A percentile compares a stretch with the other conserved stretches of the same genome.
Conservation (phyloP, 441 rosid genomes). For the Omphalea diandra region DNA sequence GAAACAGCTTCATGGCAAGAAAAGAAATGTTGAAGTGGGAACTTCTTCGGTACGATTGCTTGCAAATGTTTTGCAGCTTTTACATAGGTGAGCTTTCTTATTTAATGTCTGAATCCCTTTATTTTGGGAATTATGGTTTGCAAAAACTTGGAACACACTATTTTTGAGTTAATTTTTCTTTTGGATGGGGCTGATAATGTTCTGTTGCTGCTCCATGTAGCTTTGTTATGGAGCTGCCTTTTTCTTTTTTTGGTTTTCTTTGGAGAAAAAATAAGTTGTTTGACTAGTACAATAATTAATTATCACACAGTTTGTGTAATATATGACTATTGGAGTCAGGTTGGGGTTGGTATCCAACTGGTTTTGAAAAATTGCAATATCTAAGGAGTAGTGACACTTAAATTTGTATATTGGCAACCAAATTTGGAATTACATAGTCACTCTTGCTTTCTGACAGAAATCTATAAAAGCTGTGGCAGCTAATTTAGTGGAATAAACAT, state of each 20-base stretch:
- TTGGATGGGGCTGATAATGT: not conserved
- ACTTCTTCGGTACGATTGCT: slow-evolving; percentile 49
- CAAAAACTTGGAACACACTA: not conserved
- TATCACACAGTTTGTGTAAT: too few relatives aligned
- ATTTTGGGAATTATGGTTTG: not conserved
- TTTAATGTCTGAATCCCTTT: not conserved
- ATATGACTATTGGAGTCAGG: too few relatives aligned
- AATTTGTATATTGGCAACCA: too few relatives aligned
- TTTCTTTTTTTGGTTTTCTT: not conserved
- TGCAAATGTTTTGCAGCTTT: slow-evolving; percentile 55
- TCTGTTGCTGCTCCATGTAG: not conserved
- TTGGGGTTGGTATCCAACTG: too few relatives aligned
- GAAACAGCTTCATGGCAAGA: slow-evolving; percentile 55
- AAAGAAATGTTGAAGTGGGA: slow-evolving; percentile 45
- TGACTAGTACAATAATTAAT: too few relatives aligned
- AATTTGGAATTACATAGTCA: too few relatives aligned
- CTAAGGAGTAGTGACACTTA: too few relatives aligned
- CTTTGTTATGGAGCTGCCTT: not conserved
- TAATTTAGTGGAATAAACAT: too few relatives aligned
- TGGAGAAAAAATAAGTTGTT: not conserved
- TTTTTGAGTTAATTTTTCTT: not conserved
- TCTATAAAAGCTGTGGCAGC: too few relatives aligned
- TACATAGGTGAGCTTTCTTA: slow-evolving; percentile 57
- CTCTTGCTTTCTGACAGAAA: too few relatives aligned
- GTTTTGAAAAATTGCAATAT: too few relatives aligned